Base-by-base conservation (phyloP, 164 flowering plant species). In the Aristolochia californica region DNA sequence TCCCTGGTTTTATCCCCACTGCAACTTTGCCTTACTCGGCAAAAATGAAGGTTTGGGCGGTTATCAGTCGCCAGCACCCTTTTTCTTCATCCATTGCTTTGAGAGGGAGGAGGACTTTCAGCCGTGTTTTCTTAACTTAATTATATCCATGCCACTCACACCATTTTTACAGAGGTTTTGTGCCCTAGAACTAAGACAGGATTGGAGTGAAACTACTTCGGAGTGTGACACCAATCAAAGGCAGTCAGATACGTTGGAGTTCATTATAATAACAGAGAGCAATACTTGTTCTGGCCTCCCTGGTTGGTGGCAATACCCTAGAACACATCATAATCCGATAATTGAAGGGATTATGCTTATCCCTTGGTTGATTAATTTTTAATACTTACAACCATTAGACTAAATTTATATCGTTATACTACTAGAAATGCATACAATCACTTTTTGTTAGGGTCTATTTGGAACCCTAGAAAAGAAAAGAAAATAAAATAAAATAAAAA, bases 51-150 rank as follows among this genome's bases (percentile, higher is more conserved):
- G 56, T 50, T 51, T 17, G 58, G 61, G 25, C 47, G 61, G 72
- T 68, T 68, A 68, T 24, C 60, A 25, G 71, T 68, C 61, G 59
- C 60, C 55, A 50, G 17, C 40, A 51, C 48, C 45, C 55, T 51
- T 68, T 64, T 22, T 25, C 54, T 18, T 43, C 25, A 30, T 48
- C 15, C 45, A 57, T 48, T n/a, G 52, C 40, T 45, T 13, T 1
- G 20, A 57, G 53, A 21, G 53, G 25, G 8, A 21, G 27, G 14
- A 21, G 16, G 14, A 0, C 0, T 18, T 18, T 43, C n/a, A 30
- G 27, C 34, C 43, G 15, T 24, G 45, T 43, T 14, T 23, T 25
- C 16, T 9, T 22, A 8, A n/a, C 0, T 9, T 50, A 57, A 51
- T 51, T 55, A 55, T 13, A 11, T 24, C 45, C n/a, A 56, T n/a